Conservation (phyloP, 306 rosid genomes). For the Sindora glabra region DNA sequence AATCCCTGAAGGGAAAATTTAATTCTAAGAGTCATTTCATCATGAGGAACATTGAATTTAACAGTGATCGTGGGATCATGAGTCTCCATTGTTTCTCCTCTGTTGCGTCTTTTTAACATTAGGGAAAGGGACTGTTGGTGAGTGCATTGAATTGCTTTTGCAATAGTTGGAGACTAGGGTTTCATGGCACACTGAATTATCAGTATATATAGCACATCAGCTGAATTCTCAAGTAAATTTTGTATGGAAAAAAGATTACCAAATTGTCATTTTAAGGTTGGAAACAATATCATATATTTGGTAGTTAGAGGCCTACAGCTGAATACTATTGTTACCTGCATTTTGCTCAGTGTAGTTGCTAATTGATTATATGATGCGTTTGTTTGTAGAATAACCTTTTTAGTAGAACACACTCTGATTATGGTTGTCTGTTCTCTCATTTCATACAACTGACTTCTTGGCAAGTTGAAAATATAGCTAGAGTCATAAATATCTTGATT, state of each 20-base stretch:
- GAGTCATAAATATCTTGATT: background rate
- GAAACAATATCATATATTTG: constrained; percentile 2
- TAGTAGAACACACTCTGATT: background rate
- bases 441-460: background rate
- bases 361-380: background rate
- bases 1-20: background rate
- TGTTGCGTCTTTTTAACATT: background rate
- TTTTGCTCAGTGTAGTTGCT: background rate
- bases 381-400: background rate
- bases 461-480: background rate
- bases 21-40: too few relatives aligned
- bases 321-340: background rate
- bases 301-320: too few relatives aligned
- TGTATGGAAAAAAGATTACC: background rate
- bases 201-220: background rate
- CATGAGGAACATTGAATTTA: too few relatives aligned
- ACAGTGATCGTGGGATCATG: background rate
- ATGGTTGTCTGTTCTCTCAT: background rate
- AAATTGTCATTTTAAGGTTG: background rate
- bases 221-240: background rate
- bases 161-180: too few relatives aligned
- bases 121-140: background rate
- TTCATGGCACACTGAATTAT: background rate
- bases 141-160: background rate
- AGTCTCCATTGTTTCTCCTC: background rate